Percentiles rank a stretch among this genome's conserved stretches.
These are phyloP conservation scores for Nakaseomyces bracarensis DNA, from an alignment of 1,139 yeast species.

Conservation along the genomic window DNA sequence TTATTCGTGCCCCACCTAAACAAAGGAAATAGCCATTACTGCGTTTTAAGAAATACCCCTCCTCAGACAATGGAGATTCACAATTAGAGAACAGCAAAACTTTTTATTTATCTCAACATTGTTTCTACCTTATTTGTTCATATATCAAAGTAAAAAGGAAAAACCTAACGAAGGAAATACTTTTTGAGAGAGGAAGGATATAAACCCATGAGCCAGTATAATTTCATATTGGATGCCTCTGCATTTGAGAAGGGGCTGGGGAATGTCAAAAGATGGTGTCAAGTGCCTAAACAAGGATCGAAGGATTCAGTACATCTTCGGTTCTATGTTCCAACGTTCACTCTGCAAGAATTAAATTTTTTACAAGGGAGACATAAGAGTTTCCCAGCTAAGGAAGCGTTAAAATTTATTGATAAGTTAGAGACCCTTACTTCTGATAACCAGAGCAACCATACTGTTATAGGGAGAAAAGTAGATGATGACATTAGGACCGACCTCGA, in stretches of 20 bases:
- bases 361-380: slow-evolving; percentile 23
- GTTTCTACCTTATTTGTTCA: no score
- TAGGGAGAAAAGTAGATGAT: slow-evolving; percentile 1
- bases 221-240: slow-evolving; percentile 30
- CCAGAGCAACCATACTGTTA: slow-evolving; percentile 3
- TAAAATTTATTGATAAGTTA: slow-evolving; percentile 25
- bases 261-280: slow-evolving; percentile 28
- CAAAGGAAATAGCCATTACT: no score
- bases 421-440: slow-evolving; percentile 8
- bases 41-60: no score
- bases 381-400: slow-evolving; percentile 26
- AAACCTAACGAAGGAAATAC: background rate
- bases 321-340: slow-evolving; percentile 27
- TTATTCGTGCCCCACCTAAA: no score
- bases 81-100: no score
- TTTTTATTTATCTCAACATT: no score
- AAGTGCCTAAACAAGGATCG: slow-evolving; percentile 9
- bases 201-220: slow-evolving; percentile 20
- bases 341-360: slow-evolving; percentile 28
- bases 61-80: no score
- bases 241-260: slow-evolving; percentile 31
- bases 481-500: slow-evolving; percentile 11
- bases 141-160: no score
- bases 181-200: background rate
- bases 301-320: slow-evolving; percentile 17